Evolutionary conservation across 1,284 basidiomycete genomes (phyloP).

Genomic region (Naganishia sp.): DNA sequence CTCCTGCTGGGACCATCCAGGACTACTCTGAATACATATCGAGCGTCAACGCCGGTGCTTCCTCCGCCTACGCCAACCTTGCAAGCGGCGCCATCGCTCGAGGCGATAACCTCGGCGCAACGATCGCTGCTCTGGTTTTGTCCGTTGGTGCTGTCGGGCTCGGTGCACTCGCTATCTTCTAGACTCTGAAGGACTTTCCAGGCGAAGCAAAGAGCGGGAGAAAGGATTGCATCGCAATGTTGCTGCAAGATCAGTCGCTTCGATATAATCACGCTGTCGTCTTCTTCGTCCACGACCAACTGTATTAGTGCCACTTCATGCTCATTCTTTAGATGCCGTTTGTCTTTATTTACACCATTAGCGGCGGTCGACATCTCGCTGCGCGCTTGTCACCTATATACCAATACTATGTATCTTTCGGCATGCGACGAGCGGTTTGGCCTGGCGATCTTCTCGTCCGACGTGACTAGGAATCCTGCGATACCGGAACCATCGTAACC

Average conservation of each 20-base stretch:
- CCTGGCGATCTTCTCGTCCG: no score
- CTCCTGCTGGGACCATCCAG: constrained; percentile 26
- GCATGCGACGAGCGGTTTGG: no score
- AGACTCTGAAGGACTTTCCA: background rate
- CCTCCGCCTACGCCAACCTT: constrained; percentile 19
- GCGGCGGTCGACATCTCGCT: background rate
- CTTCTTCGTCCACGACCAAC: background rate
- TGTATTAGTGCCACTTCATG: constrained; percentile 10
- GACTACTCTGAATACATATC: constrained; percentile 25
- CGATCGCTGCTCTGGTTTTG: constrained; percentile 8
- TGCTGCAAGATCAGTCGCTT: background rate
- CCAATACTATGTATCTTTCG: background rate
- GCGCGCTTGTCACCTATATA: background rate
- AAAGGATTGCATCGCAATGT: background rate
- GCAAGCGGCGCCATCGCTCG: constrained; percentile 9
- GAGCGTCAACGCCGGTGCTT: constrained; percentile 19
- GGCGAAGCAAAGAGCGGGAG: background rate
- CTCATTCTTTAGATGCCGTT: background rate
- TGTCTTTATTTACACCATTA: background rate
- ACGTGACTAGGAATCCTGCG: background rate
- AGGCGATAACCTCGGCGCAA: constrained; percentile 6
- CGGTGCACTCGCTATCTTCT: constrained; percentile 21
- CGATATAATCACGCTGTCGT: background rate
- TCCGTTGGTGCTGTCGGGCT: constrained; percentile 19
- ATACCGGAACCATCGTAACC: background rate